These are phyloP conservation scores for Penicillium steckii DNA, from an alignment of 495 filamentous ascomycete species.

Conservation along the genomic window DNA sequence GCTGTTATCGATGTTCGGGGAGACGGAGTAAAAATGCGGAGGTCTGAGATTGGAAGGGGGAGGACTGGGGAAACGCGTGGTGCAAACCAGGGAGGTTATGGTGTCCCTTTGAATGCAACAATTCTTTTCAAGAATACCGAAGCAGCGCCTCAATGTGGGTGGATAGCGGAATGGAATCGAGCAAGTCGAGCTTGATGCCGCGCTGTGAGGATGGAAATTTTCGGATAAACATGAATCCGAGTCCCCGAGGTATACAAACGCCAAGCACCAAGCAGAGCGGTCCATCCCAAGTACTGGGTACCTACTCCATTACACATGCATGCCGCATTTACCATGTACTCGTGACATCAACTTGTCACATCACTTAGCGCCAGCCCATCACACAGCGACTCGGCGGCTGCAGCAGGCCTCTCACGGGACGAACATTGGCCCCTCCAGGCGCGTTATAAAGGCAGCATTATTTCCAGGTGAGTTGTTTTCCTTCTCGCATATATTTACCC, in stretches of 20 bases:
- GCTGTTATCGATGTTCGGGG: conserved; percentile 16
- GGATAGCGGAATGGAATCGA: neutral
- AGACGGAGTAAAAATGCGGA: conserved; percentile 6
- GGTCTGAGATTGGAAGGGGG: neutral
- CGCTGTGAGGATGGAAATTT: conserved; percentile 35
- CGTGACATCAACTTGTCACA: conserved; percentile 20
- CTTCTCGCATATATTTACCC: conserved; percentile 1
- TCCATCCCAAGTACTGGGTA: conserved; percentile 2
- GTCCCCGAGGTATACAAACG: neutral
- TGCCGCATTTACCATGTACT: conserved; percentile 10
- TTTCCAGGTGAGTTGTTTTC: conserved; percentile 13
- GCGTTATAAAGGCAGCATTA: conserved; percentile 15
- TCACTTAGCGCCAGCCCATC: conserved; percentile 26
- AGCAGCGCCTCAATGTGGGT: neutral
- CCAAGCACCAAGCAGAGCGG: neutral
- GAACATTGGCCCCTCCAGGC: conserved; percentile 16
- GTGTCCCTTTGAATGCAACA: neutral
- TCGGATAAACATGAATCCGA: conserved; percentile 41
- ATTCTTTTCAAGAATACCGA: neutral
- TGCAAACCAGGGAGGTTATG: neutral
- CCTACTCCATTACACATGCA: conserved; percentile 1
- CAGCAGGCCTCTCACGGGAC: conserved; percentile 16
- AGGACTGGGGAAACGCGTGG: neutral
- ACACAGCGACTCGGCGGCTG: conserved; percentile 17
- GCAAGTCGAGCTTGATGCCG: neutral